These are phyloP conservation scores for Psophocarpus tetragonolobus DNA, from an alignment of 306 rosid species.

Conservation along the genomic window DNA sequence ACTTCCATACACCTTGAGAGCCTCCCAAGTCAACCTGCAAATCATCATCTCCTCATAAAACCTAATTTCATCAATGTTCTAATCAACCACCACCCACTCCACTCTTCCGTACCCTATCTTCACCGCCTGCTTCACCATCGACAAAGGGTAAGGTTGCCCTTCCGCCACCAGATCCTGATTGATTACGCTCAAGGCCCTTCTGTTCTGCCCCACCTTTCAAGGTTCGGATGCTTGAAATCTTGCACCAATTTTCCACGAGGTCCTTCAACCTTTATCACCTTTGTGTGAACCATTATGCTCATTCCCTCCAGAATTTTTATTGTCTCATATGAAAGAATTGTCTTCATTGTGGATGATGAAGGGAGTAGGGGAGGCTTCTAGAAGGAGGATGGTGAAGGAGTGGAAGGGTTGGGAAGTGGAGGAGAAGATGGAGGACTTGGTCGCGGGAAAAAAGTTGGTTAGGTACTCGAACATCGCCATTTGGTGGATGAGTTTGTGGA, in stretches of 20 bases:
- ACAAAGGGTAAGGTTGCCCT: constrained; percentile 64
- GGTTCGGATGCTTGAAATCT: too few relatives aligned
- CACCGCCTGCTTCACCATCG: constrained; percentile 88
- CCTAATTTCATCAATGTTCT: constrained; percentile 73
- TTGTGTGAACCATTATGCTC: too few relatives aligned
- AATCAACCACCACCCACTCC: constrained; percentile 87
- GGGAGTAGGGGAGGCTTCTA: constrained; percentile 67
- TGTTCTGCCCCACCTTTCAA: constrained; percentile 63
- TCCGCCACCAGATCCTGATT: constrained; percentile 64
- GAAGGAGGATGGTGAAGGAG: constrained; percentile 78
- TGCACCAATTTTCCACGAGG: too few relatives aligned
- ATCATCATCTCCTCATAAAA: constrained; percentile 82
- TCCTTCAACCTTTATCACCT: too few relatives aligned
- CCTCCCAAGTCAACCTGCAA: constrained; percentile 78
- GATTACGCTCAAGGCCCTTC: constrained; percentile 73
- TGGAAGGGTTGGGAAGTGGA: constrained; percentile 54
- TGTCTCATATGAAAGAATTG: too few relatives aligned
- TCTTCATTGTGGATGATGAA: too few relatives aligned
- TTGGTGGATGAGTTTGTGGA: constrained; percentile 82
- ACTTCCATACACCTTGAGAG: constrained; percentile 54
- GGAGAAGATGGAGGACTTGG: constrained; percentile 69
- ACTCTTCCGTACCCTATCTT: constrained; percentile 86
- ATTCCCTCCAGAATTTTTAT: too few relatives aligned
- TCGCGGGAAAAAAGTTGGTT: constrained; percentile 62
- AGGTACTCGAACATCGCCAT: constrained; percentile 86